Evolutionary conservation across 306 rosid genomes (phyloP), one percentile per base, ranked within the genome.

Genomic region (Vicia villosa): DNA sequence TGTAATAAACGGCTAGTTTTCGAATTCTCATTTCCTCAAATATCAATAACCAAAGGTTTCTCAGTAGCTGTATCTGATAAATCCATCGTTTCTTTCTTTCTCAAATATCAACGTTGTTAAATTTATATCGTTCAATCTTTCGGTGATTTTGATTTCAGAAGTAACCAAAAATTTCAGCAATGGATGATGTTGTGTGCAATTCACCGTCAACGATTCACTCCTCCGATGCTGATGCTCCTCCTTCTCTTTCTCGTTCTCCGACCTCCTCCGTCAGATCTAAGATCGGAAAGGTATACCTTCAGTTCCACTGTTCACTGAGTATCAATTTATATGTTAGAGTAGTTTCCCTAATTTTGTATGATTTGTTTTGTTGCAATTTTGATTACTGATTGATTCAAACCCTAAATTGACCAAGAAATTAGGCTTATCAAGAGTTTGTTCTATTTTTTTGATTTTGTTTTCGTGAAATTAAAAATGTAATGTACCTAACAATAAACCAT

Each of bases 171-270:
- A 5, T 13, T 12, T 37, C 34, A 67, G 55, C 5, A 3, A 37
- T 89, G 98, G 96, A 89, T 70, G 82, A 81, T 14, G 77, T 83
- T 22, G 85, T 79, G 28, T 79, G 84, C 68, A 43, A 68, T 59
- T 62, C 90, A 10, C 67, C 75, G 41, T 62, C 84, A 3, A 79
- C 81, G 69, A 75, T 72, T 64, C 78, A 20, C 24, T 37, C 63
- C 74, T n/a, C 54, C 2, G 74, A 69, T 42, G 3, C 79, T 30
- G 3, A 76, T 17, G 63, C 30, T 28, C 2, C 11, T 20, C 50
- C 19, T 58, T 21, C 36, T 26, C 36, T 17, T 76, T 10, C 65
- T 59, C 74, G n/a, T 12, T 83, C 86, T 10, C 77, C 78, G 17
- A 69, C 61, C 6, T 13, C 72, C 68, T 63, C 87, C 1, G 81